Base-by-base conservation (phyloP, 2,329 filamentous ascomycete species). In the Colletotrichum incanum region DNA sequence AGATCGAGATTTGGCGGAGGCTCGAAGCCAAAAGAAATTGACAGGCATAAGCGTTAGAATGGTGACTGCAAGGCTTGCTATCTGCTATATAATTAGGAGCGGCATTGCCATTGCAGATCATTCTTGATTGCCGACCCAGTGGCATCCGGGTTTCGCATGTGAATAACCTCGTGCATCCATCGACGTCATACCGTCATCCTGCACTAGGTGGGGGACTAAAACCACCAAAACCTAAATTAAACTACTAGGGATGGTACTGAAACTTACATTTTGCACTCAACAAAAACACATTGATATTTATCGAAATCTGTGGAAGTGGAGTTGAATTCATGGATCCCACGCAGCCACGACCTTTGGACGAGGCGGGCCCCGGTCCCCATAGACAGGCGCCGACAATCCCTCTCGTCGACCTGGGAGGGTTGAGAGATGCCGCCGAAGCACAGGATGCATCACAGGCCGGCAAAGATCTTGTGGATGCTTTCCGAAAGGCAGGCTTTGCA, bases 401-500 rank as follows among this genome's bases (percentile, higher is more conserved):
- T 39, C n/a, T 69, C 26, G 23, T 70, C 49, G 55, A 61, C 34
- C 31, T 66, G 8, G 5, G n/a, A n/a, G 62, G 47, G 20, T 31
- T 61, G 9, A 26, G n/a, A n/a, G n/a, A 16, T 34, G 14, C 5
- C 5, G 20, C 45, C 20, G 20, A 43, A 3, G 20, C 34, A 9
- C 16, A 58, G 26, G 45, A 11, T 52, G 67, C 67, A 7, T 31
- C 11, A 52, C 11, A 73, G 31, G 47, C 72, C 0, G 75, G 75
- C 3, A 69, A 70, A 14, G 63, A 75, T 11, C 65, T 80, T 20
- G 77, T 76, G 31, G 74, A 78, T 31, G 80, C 80, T 1, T 82
- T 82, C 56, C 77, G 76, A 23, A 72, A 77, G 28, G 72, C 77
- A 1, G 81, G 81, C 1, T 82, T 83, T 64, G 80, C 78, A 1